These are phyloP conservation scores for Cyathus striatus DNA, from an alignment of 768 basidiomycete genomes.

Conservation along the genomic window DNA sequence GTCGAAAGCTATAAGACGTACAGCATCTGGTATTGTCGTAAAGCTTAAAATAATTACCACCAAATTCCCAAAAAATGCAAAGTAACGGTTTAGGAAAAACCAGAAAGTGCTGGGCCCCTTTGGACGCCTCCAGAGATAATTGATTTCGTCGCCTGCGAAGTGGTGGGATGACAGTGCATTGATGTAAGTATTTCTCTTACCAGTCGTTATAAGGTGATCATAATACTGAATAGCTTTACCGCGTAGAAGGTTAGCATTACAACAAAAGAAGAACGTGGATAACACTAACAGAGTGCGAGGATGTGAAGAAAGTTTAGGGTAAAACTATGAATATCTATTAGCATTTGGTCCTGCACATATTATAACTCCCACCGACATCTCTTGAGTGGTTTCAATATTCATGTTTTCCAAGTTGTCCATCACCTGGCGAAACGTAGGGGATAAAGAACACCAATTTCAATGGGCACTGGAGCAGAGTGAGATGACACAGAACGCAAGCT, in stretches of 20 bases:
- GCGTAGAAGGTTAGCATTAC: neutral
- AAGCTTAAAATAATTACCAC: conserved; percentile 23
- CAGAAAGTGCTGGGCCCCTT: conserved; percentile 31
- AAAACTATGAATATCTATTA: conserved; percentile 8
- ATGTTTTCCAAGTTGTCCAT: conserved; percentile 9
- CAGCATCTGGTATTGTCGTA: conserved; percentile 14
- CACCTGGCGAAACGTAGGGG: no score
- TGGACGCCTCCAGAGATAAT: conserved; percentile 38
- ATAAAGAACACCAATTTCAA: no score
- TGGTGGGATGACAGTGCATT: neutral
- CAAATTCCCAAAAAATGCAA: conserved; percentile 35
- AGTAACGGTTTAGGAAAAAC: conserved; percentile 48
- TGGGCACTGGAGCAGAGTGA: no score
- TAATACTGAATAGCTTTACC: conserved; percentile 29
- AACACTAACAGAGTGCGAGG: conserved; percentile 24
- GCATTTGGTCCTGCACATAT: neutral
- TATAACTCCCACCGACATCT: conserved; percentile 9
- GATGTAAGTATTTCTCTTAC: conserved; percentile 13
- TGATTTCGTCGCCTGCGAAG: conserved; percentile 30
- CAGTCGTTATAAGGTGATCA: conserved; percentile 31
- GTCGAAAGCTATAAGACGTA: neutral
- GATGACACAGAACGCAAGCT: no score
- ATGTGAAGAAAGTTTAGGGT: conserved; percentile 25
- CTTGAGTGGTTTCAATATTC: conserved; percentile 4
- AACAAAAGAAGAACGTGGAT: neutral